phyloP scores from a whole-genome alignment of 2,329 filamentous ascomycete genomes.

The Fusarium sp. region DNA sequence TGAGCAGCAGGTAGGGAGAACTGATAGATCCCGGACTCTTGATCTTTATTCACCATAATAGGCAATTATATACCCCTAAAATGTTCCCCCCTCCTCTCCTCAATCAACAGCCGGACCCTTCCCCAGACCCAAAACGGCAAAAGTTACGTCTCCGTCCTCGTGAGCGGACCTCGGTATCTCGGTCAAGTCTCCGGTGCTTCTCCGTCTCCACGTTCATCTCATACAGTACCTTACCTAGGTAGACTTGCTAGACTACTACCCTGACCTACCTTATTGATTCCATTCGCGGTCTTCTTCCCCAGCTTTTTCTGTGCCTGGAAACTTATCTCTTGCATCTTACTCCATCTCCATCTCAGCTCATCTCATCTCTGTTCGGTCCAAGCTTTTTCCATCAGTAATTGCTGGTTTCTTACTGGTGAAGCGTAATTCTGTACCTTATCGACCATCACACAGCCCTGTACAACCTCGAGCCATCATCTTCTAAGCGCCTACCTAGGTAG shows the following conservation, averaged over 20 bases:
- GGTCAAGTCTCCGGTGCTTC: constrained; percentile 38
- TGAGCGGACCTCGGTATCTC: constrained; percentile 53
- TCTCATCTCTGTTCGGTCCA: constrained; percentile 2
- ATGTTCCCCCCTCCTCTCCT: neutral
- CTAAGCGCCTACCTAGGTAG: neutral
- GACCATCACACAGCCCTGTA: constrained; percentile 13
- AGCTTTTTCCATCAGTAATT: constrained; percentile 37
- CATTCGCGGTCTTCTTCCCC: constrained; percentile 41
- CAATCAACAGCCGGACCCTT: neutral
- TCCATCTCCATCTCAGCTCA: constrained; percentile 15
- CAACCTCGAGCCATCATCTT: constrained; percentile 4
- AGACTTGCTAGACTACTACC: neutral
- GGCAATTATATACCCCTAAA: constrained; percentile 8
- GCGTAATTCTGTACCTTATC: constrained; percentile 5
- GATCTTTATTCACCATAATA: neutral
- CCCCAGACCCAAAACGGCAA: constrained; percentile 33
- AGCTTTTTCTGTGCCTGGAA: constrained; percentile 30
- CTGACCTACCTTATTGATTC: constrained; percentile 26
- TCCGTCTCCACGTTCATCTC: constrained; percentile 47
- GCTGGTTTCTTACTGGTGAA: constrained; percentile 43
- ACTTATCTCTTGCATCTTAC: constrained; percentile 28
- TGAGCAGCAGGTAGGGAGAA: neutral
- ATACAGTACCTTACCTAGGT: constrained; percentile 16
- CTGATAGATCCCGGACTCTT: neutral
- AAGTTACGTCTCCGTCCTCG: constrained; percentile 32